A percentile compares a stretch with the other conserved stretches of the same genome.
phyloP scores from a whole-genome alignment of 148 eudicot genomes.

The Nepenthes gracilis region DNA sequence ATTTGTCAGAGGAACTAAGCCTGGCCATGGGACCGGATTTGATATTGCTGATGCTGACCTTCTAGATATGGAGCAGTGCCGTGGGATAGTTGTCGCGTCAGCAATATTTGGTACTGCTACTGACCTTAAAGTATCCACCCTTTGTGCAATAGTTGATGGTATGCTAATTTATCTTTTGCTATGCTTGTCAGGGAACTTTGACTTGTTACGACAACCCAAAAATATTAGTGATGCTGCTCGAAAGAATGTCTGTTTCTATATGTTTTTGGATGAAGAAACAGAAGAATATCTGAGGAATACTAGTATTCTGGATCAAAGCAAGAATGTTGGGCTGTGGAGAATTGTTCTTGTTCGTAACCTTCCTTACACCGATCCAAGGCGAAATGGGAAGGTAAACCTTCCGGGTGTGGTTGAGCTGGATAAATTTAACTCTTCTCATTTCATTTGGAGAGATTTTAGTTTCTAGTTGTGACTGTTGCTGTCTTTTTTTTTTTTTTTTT shows the following conservation, averaged over 20 bases:
- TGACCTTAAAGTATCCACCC: background rate
- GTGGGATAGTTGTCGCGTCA: slow-evolving; percentile 85
- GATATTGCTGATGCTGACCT: slow-evolving; percentile 82
- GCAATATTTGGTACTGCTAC: slow-evolving; percentile 66
- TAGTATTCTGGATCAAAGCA: slow-evolving; percentile 41
- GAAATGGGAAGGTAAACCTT: slow-evolving; percentile 79
- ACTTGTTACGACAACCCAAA: slow-evolving; percentile 74
- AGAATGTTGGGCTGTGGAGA: slow-evolving; percentile 76
- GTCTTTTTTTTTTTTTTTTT: no score
- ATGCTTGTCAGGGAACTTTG: slow-evolving; percentile 69
- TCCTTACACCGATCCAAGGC: slow-evolving; percentile 86
- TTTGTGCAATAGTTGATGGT: slow-evolving; percentile 1
- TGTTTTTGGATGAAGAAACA: slow-evolving; percentile 94
- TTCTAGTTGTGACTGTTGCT: no score
- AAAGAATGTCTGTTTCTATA: slow-evolving; percentile 68
- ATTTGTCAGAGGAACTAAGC: slow-evolving; percentile 71
- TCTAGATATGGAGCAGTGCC: slow-evolving; percentile 70
- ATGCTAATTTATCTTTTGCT: slow-evolving; percentile 7
- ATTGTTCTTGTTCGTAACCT: slow-evolving; percentile 69
- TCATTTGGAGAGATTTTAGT: no score
- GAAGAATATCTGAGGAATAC: slow-evolving; percentile 60
- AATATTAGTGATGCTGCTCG: slow-evolving; percentile 76
- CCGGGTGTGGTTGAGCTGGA: background rate
- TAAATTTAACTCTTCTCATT: background rate
- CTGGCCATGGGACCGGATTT: slow-evolving; percentile 84